Evolutionary conservation across 495 filamentous ascomycete genomes (phyloP).

Genomic region (Penicillium lividum): DNA sequence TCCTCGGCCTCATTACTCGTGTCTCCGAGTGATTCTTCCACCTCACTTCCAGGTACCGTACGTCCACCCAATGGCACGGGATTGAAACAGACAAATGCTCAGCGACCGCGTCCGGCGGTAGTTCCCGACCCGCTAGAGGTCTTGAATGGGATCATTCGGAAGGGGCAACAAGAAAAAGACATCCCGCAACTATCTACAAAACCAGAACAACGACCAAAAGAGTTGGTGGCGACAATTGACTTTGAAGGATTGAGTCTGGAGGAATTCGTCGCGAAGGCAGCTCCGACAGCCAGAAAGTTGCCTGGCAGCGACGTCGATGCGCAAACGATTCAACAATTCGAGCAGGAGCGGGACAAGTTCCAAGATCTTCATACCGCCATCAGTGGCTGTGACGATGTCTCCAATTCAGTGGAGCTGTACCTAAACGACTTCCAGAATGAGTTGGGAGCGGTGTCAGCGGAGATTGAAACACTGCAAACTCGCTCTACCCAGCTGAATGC

Average conservation of each 20-base stretch:
- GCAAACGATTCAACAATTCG: slow-evolving; percentile 79
- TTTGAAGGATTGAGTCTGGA: slow-evolving; percentile 75
- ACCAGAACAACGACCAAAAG: slow-evolving; percentile 37
- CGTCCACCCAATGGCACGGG: slow-evolving; percentile 65
- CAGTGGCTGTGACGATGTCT: slow-evolving; percentile 84
- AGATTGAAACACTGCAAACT: slow-evolving; percentile 90
- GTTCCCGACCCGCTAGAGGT: slow-evolving; percentile 72
- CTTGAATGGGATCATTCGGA: slow-evolving; percentile 69
- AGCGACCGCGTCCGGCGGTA: slow-evolving; percentile 47
- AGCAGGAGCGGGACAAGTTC: slow-evolving; percentile 83
- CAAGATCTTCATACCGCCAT: slow-evolving; percentile 91
- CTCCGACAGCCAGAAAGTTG: slow-evolving; percentile 30
- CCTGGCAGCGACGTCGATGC: slow-evolving; percentile 54
- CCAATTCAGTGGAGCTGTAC: slow-evolving; percentile 89
- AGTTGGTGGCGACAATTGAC: slow-evolving; percentile 65
- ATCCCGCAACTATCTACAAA: slow-evolving; percentile 11
- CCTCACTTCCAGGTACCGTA: slow-evolving; percentile 64
- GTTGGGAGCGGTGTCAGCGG: slow-evolving; percentile 84
- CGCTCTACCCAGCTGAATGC: slow-evolving; percentile 81
- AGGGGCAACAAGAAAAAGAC: slow-evolving; percentile 28
- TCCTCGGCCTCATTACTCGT: slow-evolving; percentile 68
- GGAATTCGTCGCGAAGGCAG: slow-evolving; percentile 60
- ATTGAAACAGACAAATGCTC: slow-evolving; percentile 56
- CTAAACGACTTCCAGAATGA: slow-evolving; percentile 91
- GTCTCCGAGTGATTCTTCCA: slow-evolving; percentile 66